Base-by-base conservation (phyloP, 768 basidiomycete genomes). In the Lentinus brumalis region DNA sequence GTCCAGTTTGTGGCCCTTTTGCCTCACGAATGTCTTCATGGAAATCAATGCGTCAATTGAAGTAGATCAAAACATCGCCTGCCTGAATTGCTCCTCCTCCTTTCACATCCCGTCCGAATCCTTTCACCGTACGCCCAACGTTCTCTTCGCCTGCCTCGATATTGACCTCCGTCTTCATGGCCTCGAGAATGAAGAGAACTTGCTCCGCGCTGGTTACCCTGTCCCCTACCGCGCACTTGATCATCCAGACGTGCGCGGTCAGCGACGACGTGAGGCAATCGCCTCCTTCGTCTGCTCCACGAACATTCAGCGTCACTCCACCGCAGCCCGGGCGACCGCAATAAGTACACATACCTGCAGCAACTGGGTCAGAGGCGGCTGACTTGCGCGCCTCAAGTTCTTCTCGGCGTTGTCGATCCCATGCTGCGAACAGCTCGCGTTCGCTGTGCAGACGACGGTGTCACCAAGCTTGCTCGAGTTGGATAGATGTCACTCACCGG, bases 81-180 rank as follows among this genome's bases (percentile, higher is more conserved):
- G 79, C 76, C 40, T 73, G 71, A 15, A 87, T 82, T 0, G 72
- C 66, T 2, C 68, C 76, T 0, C 85, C 83, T 55, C 79, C 80
- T 39, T 65, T 66, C 8, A 83, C 65, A 0, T 78, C 81, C 15
- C 69, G 71, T 0, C 78, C 81, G 5, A 83, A 67, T 0, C 73
- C 73, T 35, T 61, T 67, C 0, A 86, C 76, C 15, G 53, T 74
- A 29, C 73, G 81, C 2, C 84, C 84, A 1, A 84, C 67, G 53
- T 78, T 77, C 9, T 72, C 73, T 16, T 79, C 76, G 0, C 81
- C 79, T 0, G 82, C 81, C 52, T 69, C 69, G 15, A 88, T 67
- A 14, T 78, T 74, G 46, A 87, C 80, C 65, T 86, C 84, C 0
- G 82, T 85, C 71, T 89, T 88, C 87, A 87, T 88, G 1, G 86